phyloP scores from a whole-genome alignment of 2,329 filamentous ascomycete genomes.

The Ceratocystiopsis brevicomis region DNA sequence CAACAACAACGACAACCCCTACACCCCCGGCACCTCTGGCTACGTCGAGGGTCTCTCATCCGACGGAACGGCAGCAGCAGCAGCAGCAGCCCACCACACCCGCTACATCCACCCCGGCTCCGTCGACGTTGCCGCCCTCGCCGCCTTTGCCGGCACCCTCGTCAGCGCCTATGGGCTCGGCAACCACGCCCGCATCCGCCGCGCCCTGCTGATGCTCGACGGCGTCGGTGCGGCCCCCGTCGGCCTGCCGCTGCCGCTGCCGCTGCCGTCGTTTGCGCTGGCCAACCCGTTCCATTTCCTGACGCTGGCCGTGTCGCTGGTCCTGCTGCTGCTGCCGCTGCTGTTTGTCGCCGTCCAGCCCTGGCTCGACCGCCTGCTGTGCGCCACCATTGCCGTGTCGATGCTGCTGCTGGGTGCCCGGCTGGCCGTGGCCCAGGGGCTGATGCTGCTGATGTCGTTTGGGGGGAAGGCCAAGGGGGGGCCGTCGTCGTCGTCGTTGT shows the following conservation, averaged over 20 bases:
- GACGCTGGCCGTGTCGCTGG: slow-evolving; percentile 66
- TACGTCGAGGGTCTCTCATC: neutral
- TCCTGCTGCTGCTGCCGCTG: slow-evolving; percentile 57
- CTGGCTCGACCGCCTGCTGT: slow-evolving; percentile 69
- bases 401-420: slow-evolving; percentile 82
- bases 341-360: slow-evolving; percentile 64
- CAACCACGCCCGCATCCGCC: slow-evolving; percentile 83
- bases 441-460: slow-evolving; percentile 94
- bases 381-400: slow-evolving; percentile 58
- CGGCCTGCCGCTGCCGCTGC: neutral
- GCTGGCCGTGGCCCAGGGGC: slow-evolving; percentile 66
- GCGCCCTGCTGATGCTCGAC: slow-evolving; percentile 41
- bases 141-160: slow-evolving; percentile 66
- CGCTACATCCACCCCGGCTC: slow-evolving; percentile 46
- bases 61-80: neutral
- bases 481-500: too few relatives aligned
- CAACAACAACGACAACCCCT: slow-evolving; percentile 13
- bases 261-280: slow-evolving; percentile 54
- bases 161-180: slow-evolving; percentile 72
- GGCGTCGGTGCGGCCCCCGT: slow-evolving; percentile 1
- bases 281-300: slow-evolving; percentile 92
- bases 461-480: slow-evolving; percentile 14
- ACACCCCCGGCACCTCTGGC: too few relatives aligned
- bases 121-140: slow-evolving; percentile 62
- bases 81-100: slow-evolving; percentile 4